Evolutionary conservation across 129 eudicot species (phyloP), one percentile per base, ranked within the genome.

Genomic region (carrot (Daucus carota)): DNA sequence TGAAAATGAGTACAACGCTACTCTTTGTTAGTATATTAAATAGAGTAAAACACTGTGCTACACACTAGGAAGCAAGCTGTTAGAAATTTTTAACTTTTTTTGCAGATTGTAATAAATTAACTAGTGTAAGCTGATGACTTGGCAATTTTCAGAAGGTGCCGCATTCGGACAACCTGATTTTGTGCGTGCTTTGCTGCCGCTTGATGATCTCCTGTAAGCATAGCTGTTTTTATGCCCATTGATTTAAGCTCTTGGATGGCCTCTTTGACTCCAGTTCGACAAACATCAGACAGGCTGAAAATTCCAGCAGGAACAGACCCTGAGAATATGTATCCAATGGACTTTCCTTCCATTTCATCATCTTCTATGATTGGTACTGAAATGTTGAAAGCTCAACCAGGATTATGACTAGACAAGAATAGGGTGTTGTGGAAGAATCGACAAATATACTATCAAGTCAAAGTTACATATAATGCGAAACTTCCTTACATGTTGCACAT

Each of bases 171-270:
- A 34, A 89, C 98, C 93, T 94, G 89, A 63, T 81, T 77, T 80
- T 94, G 90, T 71, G 93, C 93, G 77, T 81, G 86, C 65, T 80
- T 84, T 32, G 99, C 97, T 26, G 99, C 93, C 33, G 89, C 85
- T 40, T 76, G 81, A 73, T 83, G 86, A 79, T 94, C 99, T 67
- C 99, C 99, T 1, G 99, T 94, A 48, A 94, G 89, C 97, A 94
- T 84, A 12, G 81, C 96, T 3, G 96, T 89, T 80, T 81, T 94
- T 42, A 94, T 89, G 66, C 94, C 97, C 92, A 89, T 84, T 50
- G 83, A 82, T 74, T 86, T 91, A 29, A 94, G 87, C 29, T 89
- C 94, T 52, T 79, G 69, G 22, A 91, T 84, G 29, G 99, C 97
- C 77, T 94, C 93, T 52, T 79, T 78, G 36, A 84, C 93, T 59